A percentile compares a stretch with the other conserved stretches of the same genome.
These are phyloP conservation scores for Globisporangium spinosum DNA, from an alignment of 352 stramenopile genomes.

Conservation along the genomic window DNA sequence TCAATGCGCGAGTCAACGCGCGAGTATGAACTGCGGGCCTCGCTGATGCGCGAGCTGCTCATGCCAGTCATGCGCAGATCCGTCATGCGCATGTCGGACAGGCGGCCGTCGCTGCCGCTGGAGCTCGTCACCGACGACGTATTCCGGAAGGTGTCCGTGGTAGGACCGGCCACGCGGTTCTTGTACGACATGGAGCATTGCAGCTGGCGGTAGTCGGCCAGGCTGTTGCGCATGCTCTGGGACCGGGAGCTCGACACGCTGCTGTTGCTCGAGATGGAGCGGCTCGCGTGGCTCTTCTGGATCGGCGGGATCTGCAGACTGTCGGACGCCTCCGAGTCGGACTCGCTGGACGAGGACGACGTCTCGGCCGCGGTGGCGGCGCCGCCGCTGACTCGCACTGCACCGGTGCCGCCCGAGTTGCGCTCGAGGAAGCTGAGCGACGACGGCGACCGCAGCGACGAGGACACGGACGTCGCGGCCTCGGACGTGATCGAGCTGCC, in stretches of 20 bases:
- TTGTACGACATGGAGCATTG: slow-evolving; percentile 87
- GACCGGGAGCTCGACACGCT: slow-evolving; percentile 18
- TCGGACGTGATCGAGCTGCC: slow-evolving; percentile 25
- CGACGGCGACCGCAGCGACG: slow-evolving; percentile 48
- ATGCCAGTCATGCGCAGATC: slow-evolving; percentile 28
- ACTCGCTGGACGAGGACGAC: slow-evolving; percentile 18
- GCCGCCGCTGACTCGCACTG: slow-evolving; percentile 22
- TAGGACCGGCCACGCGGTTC: slow-evolving; percentile 42
- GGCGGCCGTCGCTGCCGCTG: slow-evolving; percentile 7
- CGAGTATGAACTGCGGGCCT: slow-evolving; percentile 5
- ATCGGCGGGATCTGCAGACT: neutral
- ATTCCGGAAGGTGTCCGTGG: slow-evolving; percentile 25
- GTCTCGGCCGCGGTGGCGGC: slow-evolving; percentile 11
- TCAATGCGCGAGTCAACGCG: too few species aligned
- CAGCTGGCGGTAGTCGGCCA: slow-evolving; percentile 74
- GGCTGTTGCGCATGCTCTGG: slow-evolving; percentile 23
- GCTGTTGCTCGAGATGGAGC: slow-evolving; percentile 15
- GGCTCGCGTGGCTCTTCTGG: slow-evolving; percentile 7
- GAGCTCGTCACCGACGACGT: slow-evolving; percentile 15
- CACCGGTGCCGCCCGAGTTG: slow-evolving; percentile 27
- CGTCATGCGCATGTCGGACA: slow-evolving; percentile 24
- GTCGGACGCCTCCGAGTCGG: slow-evolving; percentile 12
- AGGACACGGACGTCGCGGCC: slow-evolving; percentile 39
- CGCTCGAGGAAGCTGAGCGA: slow-evolving; percentile 47
- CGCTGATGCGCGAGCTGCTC: slow-evolving; percentile 21